Conservation (phyloP, 2,329 filamentous ascomycete species). For the Ambrosiella xylebori region DNA sequence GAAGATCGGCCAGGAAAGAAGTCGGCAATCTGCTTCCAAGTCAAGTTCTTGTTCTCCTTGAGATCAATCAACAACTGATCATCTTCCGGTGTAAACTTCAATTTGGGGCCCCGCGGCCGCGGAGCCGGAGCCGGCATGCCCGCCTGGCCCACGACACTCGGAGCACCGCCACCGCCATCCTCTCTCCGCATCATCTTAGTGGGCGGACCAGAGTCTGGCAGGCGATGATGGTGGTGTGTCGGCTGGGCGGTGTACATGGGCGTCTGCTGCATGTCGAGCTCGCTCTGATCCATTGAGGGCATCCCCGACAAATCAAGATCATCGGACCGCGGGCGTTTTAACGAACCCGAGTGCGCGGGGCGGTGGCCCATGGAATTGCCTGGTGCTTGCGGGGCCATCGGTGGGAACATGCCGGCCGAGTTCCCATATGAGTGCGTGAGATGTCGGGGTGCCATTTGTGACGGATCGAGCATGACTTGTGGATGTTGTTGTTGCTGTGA, state of each 20-base stretch:
- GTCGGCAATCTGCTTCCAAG: constrained; percentile 94
- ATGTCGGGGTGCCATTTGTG: constrained; percentile 29
- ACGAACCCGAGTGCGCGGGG: constrained; percentile 17
- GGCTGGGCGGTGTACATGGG: constrained; percentile 30
- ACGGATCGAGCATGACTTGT: constrained; percentile 39
- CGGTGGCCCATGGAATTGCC: constrained; percentile 7
- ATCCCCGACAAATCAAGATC: constrained; percentile 39
- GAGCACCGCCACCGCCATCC: constrained; percentile 38
- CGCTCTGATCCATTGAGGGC: constrained; percentile 34
- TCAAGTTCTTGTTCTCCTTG: constrained; percentile 87
- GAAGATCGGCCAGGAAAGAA: constrained; percentile 86
- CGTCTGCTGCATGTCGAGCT: constrained; percentile 38
- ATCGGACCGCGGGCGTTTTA: constrained; percentile 39
- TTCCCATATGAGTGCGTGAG: constrained; percentile 23
- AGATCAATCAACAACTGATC: constrained; percentile 75
- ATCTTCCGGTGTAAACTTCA: constrained; percentile 88
- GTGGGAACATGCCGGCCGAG: constrained; percentile 33
- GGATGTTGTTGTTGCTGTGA: constrained; percentile 22
- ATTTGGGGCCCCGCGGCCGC: constrained; percentile 67
- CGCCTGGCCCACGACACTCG: constrained; percentile 70
- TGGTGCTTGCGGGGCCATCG: constrained; percentile 28
- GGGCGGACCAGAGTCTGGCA: constrained; percentile 56
- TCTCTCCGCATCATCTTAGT: constrained; percentile 50
- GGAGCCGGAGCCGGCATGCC: constrained; percentile 77
- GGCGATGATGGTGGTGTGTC: constrained; percentile 65